These are phyloP conservation scores for Xanthoconium purpureum DNA, from an alignment of 768 basidiomycete species.

Conservation along the genomic window DNA sequence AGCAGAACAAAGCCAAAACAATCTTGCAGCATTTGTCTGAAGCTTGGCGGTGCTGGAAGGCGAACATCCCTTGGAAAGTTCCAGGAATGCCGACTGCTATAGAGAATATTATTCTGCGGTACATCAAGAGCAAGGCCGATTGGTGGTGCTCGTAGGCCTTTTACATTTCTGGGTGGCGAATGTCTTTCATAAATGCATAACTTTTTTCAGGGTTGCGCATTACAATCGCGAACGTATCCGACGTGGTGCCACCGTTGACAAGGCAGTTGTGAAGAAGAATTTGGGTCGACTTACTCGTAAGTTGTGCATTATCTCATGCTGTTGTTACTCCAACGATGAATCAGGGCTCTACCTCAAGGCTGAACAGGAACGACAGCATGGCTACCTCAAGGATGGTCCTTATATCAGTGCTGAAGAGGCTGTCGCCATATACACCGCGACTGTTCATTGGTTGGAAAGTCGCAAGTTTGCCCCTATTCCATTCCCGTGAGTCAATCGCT, in stretches of 20 bases:
- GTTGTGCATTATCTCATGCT: slow-evolving; percentile 20
- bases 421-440: slow-evolving; percentile 97
- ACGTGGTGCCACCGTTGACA: slow-evolving; percentile 95
- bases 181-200: not conserved
- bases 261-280: slow-evolving; percentile 99
- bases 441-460: slow-evolving; percentile 98
- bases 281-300: slow-evolving; percentile 92
- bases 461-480: slow-evolving; percentile 98
- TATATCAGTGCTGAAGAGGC: slow-evolving; percentile 99
- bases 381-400: slow-evolving; percentile 97
- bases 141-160: slow-evolving; percentile 89
- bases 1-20: slow-evolving; percentile 99
- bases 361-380: slow-evolving; percentile 98
- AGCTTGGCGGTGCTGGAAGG: slow-evolving; percentile 98
- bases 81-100: slow-evolving; percentile 99
- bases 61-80: slow-evolving; percentile 99
- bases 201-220: slow-evolving; percentile 73
- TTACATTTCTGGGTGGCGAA: not conserved
- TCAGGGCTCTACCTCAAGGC: slow-evolving; percentile 91
- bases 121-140: slow-evolving; percentile 99
- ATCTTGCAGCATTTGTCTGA: slow-evolving; percentile 97
- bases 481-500: slow-evolving; percentile 67
- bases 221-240: slow-evolving; percentile 98
- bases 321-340: slow-evolving; percentile 2
- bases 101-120: slow-evolving; percentile 97